Evolutionary conservation across 2,329 filamentous ascomycete species (phyloP).

Genomic region (Penicillium sp.): DNA sequence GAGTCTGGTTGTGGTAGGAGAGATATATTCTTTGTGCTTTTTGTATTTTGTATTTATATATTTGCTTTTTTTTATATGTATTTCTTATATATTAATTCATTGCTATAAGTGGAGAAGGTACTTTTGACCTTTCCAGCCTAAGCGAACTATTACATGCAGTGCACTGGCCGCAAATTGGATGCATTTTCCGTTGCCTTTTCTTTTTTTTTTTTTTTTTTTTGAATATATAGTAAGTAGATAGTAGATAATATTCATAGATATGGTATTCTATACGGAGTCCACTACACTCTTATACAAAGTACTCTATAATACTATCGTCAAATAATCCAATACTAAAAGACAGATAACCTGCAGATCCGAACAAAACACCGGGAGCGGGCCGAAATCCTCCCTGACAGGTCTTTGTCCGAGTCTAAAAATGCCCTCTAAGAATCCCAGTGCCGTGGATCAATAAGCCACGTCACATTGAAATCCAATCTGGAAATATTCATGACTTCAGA

Average conservation of each 20-base stretch:
- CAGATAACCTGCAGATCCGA: slow-evolving; percentile 3
- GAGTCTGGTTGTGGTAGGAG: background rate
- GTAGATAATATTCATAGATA: no score
- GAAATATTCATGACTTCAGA: background rate
- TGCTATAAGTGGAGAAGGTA: slow-evolving; percentile 22
- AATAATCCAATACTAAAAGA: no score
- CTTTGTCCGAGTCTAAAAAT: slow-evolving; percentile 12
- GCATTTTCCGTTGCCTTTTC: slow-evolving; percentile 25
- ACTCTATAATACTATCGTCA: no score
- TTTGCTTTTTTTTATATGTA: no score
- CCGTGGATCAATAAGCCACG: slow-evolving; percentile 10
- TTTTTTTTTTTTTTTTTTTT: background rate
- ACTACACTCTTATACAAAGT: no score
- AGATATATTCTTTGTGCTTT: background rate
- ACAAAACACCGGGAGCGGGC: slow-evolving; percentile 21
- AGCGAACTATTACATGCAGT: slow-evolving; percentile 29
- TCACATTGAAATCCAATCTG: no score
- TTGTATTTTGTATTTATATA: background rate
- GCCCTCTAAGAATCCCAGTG: background rate
- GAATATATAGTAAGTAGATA: no score
- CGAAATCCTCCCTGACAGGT: slow-evolving; percentile 21
- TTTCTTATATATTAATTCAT: background rate
- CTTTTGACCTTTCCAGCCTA: slow-evolving; percentile 29
- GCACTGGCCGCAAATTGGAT: slow-evolving; percentile 28
- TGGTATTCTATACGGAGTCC: no score